phyloP scores from a whole-genome alignment of 257 asterid species.

The Anisodus tanguticus region DNA sequence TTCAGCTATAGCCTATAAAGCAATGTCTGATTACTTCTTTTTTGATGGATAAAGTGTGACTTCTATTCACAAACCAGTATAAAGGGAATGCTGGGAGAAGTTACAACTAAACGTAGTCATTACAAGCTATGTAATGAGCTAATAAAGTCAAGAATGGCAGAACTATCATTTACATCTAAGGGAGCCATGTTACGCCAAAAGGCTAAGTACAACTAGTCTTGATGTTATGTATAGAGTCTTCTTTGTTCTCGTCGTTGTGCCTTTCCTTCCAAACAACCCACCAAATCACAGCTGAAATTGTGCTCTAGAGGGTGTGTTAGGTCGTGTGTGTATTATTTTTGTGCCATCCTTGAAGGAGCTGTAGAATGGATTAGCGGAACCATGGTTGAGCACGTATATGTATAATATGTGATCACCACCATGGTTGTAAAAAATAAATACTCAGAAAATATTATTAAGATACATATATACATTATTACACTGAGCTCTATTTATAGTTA shows the following conservation, averaged over 20 bases:
- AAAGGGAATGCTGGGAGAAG: background rate
- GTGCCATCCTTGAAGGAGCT: background rate
- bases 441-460: too few species aligned
- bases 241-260: background rate
- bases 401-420: conserved; percentile 5
- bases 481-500: too few species aligned
- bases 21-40: background rate
- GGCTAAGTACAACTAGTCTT: background rate
- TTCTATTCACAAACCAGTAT: background rate
- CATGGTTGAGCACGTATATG: background rate
- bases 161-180: background rate
- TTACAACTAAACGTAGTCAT: background rate
- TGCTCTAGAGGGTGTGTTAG: background rate
- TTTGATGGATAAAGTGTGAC: background rate
- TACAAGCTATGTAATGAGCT: background rate
- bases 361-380: background rate
- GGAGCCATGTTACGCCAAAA: background rate
- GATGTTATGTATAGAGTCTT: background rate
- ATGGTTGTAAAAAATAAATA: background rate
- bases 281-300: background rate
- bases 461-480: too few species aligned
- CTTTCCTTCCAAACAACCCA: background rate
- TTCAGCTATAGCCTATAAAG: too few species aligned
- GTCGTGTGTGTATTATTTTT: background rate
- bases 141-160: background rate